Evolutionary conservation across 805 yeast genomes (phyloP), one percentile per base, ranked within the genome.

Genomic region (Kodamaea neixiangensis): DNA sequence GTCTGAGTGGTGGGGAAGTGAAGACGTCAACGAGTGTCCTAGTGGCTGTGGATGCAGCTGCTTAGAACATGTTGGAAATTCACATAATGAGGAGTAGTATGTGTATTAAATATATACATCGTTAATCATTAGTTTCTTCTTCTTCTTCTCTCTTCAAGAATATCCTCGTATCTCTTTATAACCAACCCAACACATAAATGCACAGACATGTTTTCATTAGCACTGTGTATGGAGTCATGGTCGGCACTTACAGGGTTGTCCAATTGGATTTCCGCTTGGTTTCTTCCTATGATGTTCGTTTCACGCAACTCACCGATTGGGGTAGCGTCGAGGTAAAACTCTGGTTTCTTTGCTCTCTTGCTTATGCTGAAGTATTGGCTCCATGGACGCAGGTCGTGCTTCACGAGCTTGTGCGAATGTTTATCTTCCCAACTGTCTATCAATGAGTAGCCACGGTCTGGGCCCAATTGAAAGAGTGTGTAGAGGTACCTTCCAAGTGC

Each of bases 31-130:
- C 3, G 87, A 86, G 58, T 89, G 97, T 66, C 85, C 96, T 0
- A 79, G 87, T 43, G 97, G 96, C 0, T 90, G 97, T 72, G 96
- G 96, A 0, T 90, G 97, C 60, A 55, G 61, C 4, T 89, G 97
- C 67, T 63, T 81, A 9, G 73, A 69, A 20, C 37, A 42, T 15
- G 45, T 42, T 9, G n/a, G n/a, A 3, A 15, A 17, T n/a, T 34
- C 38, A 34, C 18, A 34, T 34, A 13, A 34, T 25, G 31, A 25
- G 31, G 31, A 25, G 7, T 25, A 25, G 11, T 3, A 7, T 3
- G 11, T 9, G 31, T 9, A 25, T 37, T 9, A 37, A 39, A 25
- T 18, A n/a, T 39, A 9, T 39, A 4, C 11, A 14, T 38, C 43
- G 19, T 13, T 19, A 18, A 39, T 13, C 43, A 13, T 19, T 22